Base-by-base conservation (phyloP, 2,329 filamentous ascomycete genomes). In the Ophiostoma triangulosporum region DNA sequence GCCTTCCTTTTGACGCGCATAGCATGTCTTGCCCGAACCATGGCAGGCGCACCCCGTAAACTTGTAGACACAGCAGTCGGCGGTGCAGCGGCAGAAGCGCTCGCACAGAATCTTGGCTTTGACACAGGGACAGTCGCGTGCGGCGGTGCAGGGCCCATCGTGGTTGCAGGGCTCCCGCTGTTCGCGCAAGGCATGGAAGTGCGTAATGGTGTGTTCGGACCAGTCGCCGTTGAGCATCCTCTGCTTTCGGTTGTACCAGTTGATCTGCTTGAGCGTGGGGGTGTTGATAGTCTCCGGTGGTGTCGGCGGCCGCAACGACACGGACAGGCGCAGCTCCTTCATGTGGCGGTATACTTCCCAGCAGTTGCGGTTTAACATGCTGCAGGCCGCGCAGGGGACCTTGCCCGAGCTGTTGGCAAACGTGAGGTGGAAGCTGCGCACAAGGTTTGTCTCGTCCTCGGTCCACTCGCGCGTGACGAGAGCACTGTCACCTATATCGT, bases 31-130 rank as follows among this genome's bases (percentile, higher is more conserved):
- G 52, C 84, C 85, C 6, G 69, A 69, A 9, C 40, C 57, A 50
- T 80, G 71, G 61, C 86, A 91, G 3, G 73, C 74, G 62, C 81
- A 85, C 2, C 81, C 81, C 0, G 78, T 83, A 59, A 83, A 85
- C 55, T 82, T 81, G 59, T 78, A 75, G 31, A 75, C 73, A 57
- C 81, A 85, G 15, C 63, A 72, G 9, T 79, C 74, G 3, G 73
- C 72, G 0, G 77, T 75, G 60, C 81, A 86, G 9, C 73, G 72
- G 57, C 86, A 91, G 57, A 80, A 81, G 59, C 84, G 84, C 59
- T 90, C 86, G 62, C 86, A 91, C 17, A 84, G 73, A 20, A 88
- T 69, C 15, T 73, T 73, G 9, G 75, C 70, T 48, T 72, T 65
- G 15, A 78, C 80, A 61, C 86, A 91, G 2, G 73, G 69, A 60